Conservation (phyloP, 202 grass and related monocot genomes). For the Setaria viridis region DNA sequence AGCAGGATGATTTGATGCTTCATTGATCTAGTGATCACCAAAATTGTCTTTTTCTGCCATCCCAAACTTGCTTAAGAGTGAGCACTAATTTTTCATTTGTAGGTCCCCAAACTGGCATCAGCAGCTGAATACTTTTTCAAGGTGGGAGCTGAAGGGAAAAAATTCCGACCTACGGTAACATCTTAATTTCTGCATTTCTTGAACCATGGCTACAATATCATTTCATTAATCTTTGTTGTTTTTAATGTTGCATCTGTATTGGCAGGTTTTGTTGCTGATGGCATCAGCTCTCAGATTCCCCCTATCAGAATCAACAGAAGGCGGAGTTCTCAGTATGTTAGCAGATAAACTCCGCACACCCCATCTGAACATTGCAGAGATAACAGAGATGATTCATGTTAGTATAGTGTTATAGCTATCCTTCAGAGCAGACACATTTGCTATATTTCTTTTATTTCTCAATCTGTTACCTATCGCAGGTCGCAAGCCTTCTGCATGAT, state of each 20-base stretch:
- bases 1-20: slow-evolving; percentile 19
- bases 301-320: slow-evolving; percentile 59
- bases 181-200: slow-evolving; percentile 20
- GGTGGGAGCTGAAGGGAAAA: slow-evolving; percentile 91
- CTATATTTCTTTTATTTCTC: slow-evolving; percentile 21
- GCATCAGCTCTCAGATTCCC: slow-evolving; percentile 92
- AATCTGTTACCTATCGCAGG: slow-evolving; percentile 53
- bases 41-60: slow-evolving; percentile 32
- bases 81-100: slow-evolving; percentile 31
- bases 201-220: not conserved
- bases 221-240: slow-evolving; percentile 4
- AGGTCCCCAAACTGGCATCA: slow-evolving; percentile 96
- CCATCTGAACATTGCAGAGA: slow-evolving; percentile 88
- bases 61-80: slow-evolving; percentile 31
- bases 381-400: slow-evolving; percentile 99
- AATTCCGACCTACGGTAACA: slow-evolving; percentile 92
- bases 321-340: slow-evolving; percentile 69
- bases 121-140: slow-evolving; percentile 97
- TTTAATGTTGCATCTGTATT: slow-evolving; percentile 35
- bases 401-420: slow-evolving; percentile 42
- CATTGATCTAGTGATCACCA: not conserved
- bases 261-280: slow-evolving; percentile 91
- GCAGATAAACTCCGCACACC: slow-evolving; percentile 67
- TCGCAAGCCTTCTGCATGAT: slow-evolving; percentile 98
- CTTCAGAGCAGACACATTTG: slow-evolving; percentile 13